A percentile compares a stretch with the other conserved stretches of the same genome.
These are phyloP conservation scores for Rosa chinensis DNA, from an alignment of 306 rosid genomes.

Conservation along the genomic window DNA sequence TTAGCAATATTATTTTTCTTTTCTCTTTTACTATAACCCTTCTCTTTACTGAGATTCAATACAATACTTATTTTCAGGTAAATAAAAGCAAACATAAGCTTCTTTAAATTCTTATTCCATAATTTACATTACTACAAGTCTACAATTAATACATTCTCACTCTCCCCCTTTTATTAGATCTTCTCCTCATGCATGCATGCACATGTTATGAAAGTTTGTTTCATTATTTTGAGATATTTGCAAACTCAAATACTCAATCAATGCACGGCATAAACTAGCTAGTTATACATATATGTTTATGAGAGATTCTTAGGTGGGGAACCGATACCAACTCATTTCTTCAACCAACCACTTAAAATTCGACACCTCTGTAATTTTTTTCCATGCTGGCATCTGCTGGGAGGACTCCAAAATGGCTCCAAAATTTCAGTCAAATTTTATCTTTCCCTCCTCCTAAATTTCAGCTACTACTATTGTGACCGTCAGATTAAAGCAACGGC, in stretches of 20 bases:
- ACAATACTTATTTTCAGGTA: neutral
- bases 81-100: neutral
- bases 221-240: neutral
- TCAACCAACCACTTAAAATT: too few species aligned
- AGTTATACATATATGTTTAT: neutral
- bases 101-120: constrained; percentile 16
- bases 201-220: neutral
- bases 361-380: too few species aligned
- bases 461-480: too few species aligned
- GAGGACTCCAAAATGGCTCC: too few species aligned
- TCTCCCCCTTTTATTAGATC: too few species aligned
- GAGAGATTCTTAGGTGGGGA: too few species aligned
- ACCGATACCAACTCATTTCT: too few species aligned
- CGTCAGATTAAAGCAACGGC: too few species aligned
- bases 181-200: neutral
- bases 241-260: neutral
- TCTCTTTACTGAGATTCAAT: neutral
- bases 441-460: too few species aligned
- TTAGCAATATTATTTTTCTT: neutral
- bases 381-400: too few species aligned
- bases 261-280: neutral
- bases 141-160: neutral
- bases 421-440: too few species aligned
- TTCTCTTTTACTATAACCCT: neutral
- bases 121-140: neutral